Base-by-base conservation (phyloP, 352 stramenopile genomes). In the Phytophthora idaei region DNA sequence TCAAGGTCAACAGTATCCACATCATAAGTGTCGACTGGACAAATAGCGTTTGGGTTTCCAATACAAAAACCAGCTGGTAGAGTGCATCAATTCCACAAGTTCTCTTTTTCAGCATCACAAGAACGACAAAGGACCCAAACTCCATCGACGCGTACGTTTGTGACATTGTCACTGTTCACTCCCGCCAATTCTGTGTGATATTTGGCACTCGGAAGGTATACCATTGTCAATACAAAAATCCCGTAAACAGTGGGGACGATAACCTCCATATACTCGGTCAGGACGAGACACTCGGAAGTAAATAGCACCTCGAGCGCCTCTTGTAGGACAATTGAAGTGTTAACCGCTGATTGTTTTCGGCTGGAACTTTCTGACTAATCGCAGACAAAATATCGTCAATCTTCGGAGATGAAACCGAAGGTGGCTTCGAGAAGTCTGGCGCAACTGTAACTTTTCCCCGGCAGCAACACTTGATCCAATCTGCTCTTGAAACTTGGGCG, bases 261-360 rank as follows among this genome's bases (percentile, higher is more conserved):
- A 7, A 67, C 57, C 53, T 85, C 71, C 36, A 74, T 60, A 46
- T 85, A 85, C 68, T 82, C 77, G 15, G 77, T 59, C 1, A 85
- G 55, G 8, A 72, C 57, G 4, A 78, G 52, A 36, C 72, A 80
- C 39, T 85, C 77, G 17, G 64, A 67, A 15, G 73, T 74, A 31
- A 78, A 85, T 1, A 78, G 27, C 1, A 72, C 57, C 44, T 64
- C 45, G 2, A 78, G 42, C 0, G 58, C 28, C 9, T 74, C 67
- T 14, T 74, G 21, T 2, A 74, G 27, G 8, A 74, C 31, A 65
- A 11, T 34, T 1, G 47, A 69, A 21, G 34, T 56, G 7, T 37
- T 45, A n/a, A 55, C 28, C 0, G 45, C 45, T 6, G 46, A 69
- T 57, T 53, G 29, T 28, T 57, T 69, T 44, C 61, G 29, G n/a